These are phyloP conservation scores for Pseudogymnoascus verrucosus DNA, from an alignment of 2,329 filamentous ascomycete species.

Conservation along the genomic window DNA sequence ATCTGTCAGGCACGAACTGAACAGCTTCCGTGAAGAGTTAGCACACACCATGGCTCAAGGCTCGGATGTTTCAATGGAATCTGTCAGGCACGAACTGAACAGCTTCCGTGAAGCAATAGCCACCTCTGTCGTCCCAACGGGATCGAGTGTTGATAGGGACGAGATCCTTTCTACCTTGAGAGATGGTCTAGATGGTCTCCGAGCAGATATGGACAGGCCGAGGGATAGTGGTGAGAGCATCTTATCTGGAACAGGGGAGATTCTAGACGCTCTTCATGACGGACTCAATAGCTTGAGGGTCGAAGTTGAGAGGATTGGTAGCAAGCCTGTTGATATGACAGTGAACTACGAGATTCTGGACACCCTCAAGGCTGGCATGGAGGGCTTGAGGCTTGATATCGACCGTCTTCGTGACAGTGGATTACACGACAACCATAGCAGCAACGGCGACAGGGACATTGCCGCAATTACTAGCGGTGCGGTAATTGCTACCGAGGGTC, in stretches of 20 bases:
- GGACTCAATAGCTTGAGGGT: slow-evolving; percentile 69
- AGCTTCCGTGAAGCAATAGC: slow-evolving; percentile 50
- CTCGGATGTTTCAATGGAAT: slow-evolving; percentile 47
- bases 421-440: slow-evolving; percentile 21
- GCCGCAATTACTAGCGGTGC: slow-evolving; percentile 42
- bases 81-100: slow-evolving; percentile 42
- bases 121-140: slow-evolving; percentile 40
- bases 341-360: slow-evolving; percentile 86
- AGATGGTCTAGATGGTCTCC: slow-evolving; percentile 65
- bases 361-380: slow-evolving; percentile 74
- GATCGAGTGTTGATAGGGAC: slow-evolving; percentile 44
- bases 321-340: slow-evolving; percentile 75
- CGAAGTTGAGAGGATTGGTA: slow-evolving; percentile 68
- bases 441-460: slow-evolving; percentile 41
- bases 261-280: slow-evolving; percentile 83
- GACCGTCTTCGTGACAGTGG: slow-evolving; percentile 60
- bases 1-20: slow-evolving; percentile 40
- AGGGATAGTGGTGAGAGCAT: slow-evolving; percentile 24
- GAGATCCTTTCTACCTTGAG: slow-evolving; percentile 58
- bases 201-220: slow-evolving; percentile 58
- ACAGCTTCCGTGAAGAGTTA: slow-evolving; percentile 57
- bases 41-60: slow-evolving; percentile 47
- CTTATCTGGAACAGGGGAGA: slow-evolving; percentile 65
- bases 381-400: slow-evolving; percentile 68
- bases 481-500: slow-evolving; percentile 42